Evolutionary conservation across 345 rosid species (phyloP), one percentile per base, ranked within the genome.

Genomic region (Boechera divaricarpa): DNA sequence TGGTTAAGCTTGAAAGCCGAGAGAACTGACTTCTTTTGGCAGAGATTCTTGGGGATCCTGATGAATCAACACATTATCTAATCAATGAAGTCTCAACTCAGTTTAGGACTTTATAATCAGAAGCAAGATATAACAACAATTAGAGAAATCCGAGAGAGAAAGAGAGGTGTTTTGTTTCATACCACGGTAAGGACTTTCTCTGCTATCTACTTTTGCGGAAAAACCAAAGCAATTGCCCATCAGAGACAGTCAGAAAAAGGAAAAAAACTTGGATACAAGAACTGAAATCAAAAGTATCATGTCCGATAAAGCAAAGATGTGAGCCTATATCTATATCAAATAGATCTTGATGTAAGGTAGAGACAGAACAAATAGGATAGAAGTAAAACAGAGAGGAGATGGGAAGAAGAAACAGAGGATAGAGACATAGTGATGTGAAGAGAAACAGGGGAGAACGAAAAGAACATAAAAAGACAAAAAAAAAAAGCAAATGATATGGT

Each of bases 181-280:
- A 80, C 80, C 78, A 59, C 21, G 32, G 42, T 67, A 82, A 51
- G 79, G 77, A 73, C 85, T 86, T 77, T 81, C 87, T 38, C 82
- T 70, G 72, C 83, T 75, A 62, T 88, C 89, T 21, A 84, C 88
- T 82, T 76, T 81, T 45, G 86, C 83, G 21, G 89, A 82, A 76
- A 87, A 88, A 79, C 36, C 74, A 51, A 85, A 67, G 80, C 93
- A 88, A 83, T 87, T 90, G 0, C 93, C 96, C 96, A 88, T 90
- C 9, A 48, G 57, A 70, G 28, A 21, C 24, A 21, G 24, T 21
- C 24, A 21, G 24, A 21, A 21, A 21, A 21, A 21, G 24, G 24
- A 21, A 21, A 21, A 21, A 21, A 21, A 21, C 24, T 21, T 21
- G 10, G 11, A 62, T 73, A 10, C 10, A 9, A 51, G 16, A 33